Base-by-base conservation (phyloP, 2,329 filamentous ascomycete species). In the Tolypocladium tropicale region DNA sequence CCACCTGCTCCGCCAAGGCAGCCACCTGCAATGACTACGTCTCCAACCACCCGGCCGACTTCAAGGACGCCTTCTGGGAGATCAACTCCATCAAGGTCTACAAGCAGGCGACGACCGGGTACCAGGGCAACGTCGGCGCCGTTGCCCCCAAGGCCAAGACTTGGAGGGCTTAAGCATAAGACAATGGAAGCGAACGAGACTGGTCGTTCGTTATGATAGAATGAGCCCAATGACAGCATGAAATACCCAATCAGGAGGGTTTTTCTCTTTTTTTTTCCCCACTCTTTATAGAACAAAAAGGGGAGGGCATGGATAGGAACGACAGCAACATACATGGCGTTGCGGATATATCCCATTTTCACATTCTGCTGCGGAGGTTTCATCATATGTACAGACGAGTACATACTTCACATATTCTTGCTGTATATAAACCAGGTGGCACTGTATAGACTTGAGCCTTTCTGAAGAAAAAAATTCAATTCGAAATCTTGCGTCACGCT, bases 41-140 rank as follows among this genome's bases (percentile, higher is more conserved):
- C 25, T 76, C 77, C 55, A 75, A 79, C 62, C 88, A 92, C 70
- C 88, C 90, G 0, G 65, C 71, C 10, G 88, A 78, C 14, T 95
- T 94, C 68, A 67, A 72, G 23, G 79, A 92, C 28, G 81, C 88
- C 1, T 95, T 86, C 74, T 95, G 90, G 88, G 72, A 82, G 58
- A 79, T 95, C 71, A 88, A 88, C 66, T 84, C 79, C 37, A 75
- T 91, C 65, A 84, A 82, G 71, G 81, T 90, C 16, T 91, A 80
- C 59, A 56, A 64, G 55, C 58, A 64, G 55, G 41, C 52, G 16
- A 9, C 57, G 25, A 55, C 52, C 16, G 43, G 39, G 23, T 46
- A 54, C 39, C 50, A 57, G 52, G 32, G n/a, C 36, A 57, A 56
- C 28, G 16, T 46, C 10, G 49, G 36, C 28, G 7, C 23, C 12